Evolutionary conservation across 2,329 filamentous ascomycete genomes (phyloP).

Genomic region (Emergomyces pasteurianus): DNA sequence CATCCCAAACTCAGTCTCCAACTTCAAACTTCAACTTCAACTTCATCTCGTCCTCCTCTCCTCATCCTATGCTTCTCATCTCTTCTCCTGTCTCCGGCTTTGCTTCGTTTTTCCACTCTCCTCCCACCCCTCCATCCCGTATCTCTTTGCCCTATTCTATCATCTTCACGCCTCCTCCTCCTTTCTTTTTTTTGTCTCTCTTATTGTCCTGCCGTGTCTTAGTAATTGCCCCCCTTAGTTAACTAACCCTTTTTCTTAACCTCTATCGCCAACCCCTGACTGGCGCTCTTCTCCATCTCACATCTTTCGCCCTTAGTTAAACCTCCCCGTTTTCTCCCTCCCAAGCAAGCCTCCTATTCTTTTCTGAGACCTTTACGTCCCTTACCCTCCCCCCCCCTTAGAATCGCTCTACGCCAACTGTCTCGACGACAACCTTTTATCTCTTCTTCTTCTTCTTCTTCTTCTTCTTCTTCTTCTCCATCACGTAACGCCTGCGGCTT

Average conservation of each 20-base stretch:
- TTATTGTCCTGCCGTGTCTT: not conserved
- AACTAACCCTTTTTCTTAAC: conserved; percentile 10
- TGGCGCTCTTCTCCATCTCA: conserved; percentile 3
- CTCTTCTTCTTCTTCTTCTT: conserved; percentile 7
- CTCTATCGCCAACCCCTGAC: conserved; percentile 2
- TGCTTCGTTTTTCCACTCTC: conserved; percentile 17
- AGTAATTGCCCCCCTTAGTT: conserved; percentile 12
- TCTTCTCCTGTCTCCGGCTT: not conserved
- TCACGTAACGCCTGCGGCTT: conserved; percentile 9
- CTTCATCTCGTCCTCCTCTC: conserved; percentile 4
- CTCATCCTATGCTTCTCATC: conserved; percentile 6
- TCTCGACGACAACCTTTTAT: conserved; percentile 12
- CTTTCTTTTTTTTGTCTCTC: conserved; percentile 21
- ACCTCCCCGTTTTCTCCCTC: not conserved
- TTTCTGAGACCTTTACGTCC: not conserved
- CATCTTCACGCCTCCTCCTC: conserved; percentile 20
- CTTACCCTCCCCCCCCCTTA: not conserved
- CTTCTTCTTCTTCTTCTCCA: too few species aligned
- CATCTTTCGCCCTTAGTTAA: not conserved
- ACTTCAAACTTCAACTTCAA: not conserved
- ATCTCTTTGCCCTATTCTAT: conserved; percentile 10
- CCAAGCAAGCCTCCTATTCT: not conserved
- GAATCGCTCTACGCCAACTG: conserved; percentile 1
- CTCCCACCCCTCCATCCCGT: conserved; percentile 11
- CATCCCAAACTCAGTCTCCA: not conserved